Base-by-base conservation (phyloP, 768 basidiomycete genomes). In the Serendipita sp. region DNA sequence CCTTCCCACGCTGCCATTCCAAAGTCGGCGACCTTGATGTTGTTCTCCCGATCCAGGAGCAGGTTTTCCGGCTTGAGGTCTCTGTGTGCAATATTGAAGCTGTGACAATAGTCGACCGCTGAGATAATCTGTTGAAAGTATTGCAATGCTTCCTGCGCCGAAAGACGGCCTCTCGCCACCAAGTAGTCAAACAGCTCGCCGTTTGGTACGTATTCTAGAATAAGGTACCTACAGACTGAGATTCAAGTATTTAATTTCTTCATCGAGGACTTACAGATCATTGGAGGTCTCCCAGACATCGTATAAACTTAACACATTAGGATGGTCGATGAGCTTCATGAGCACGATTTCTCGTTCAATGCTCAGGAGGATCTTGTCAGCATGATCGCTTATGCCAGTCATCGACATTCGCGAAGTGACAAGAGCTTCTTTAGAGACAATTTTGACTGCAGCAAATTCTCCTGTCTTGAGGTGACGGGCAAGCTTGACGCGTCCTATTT, bases 271-370 rank as follows among this genome's bases (percentile, higher is more conserved):
- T 73, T 84, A 96, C 68, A 95, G 82, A 66, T 94, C 86, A 37
- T 83, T 81, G 3, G 86, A 86, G 0, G 92, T 93, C 75, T 98
- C 93, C 92, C 91, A 97, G 67, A 98, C 93, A 72, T 98, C 94
- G 76, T 92, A 94, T 34, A 98, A 82, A 65, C 85, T 86, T 82
- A 96, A 83, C 68, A 98, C 84, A 73, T 95, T 93, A 1, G 93
- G 93, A 72, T 98, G 92, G 68, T 94, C 86, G 69, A 96, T 86
- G 67, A 96, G 84, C 74, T 96, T 98, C 93, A 98, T 94, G 71
- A 96, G 86, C 66, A 94, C 91, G 63, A 96, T 95, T 75, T 98
- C 94, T 67, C 92, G 83, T 73, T 95, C 89, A 67, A 96, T 84
- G 56, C 86, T 84, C 66, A 89, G 82, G 67, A 86, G 80, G 66